phyloP scores from a whole-genome alignment of 768 basidiomycete species.

The Pisolithus albus region DNA sequence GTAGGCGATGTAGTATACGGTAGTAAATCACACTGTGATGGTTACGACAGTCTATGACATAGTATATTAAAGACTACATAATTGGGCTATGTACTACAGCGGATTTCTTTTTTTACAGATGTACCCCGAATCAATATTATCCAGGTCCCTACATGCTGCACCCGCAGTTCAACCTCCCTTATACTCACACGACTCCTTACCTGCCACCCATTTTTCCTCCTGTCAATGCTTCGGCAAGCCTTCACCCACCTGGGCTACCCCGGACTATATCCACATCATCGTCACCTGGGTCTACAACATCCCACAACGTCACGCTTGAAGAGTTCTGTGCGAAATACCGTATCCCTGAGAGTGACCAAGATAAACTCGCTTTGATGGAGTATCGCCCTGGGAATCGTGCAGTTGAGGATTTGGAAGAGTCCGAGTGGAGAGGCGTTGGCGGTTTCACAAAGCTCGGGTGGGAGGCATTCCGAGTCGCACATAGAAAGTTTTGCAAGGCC shows the following conservation, averaged over 20 bases:
- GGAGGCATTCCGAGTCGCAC: not conserved
- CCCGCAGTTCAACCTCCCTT: too few species aligned
- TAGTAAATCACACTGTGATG: too few species aligned
- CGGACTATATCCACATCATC: not conserved
- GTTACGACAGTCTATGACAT: too few species aligned
- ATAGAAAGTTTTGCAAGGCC: slow-evolving; percentile 1
- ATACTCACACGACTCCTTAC: too few species aligned
- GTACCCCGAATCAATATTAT: too few species aligned
- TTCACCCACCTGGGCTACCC: not conserved
- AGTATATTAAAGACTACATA: too few species aligned
- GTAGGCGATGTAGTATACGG: too few species aligned
- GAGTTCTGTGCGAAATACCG: not conserved
- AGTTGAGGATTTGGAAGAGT: not conserved
- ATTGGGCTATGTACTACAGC: too few species aligned
- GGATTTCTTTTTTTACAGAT: too few species aligned
- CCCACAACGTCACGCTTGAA: not conserved
- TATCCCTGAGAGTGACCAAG: not conserved
- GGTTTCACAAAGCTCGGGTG: not conserved
- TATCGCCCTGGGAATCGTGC: not conserved
- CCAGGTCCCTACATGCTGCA: too few species aligned
- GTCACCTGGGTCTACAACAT: not conserved
- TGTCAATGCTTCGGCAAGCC: not conserved
- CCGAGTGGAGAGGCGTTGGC: not conserved
- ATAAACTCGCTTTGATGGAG: not conserved
- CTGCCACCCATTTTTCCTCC: not conserved